Evolutionary conservation across 2,329 filamentous ascomycete genomes (phyloP).

Genomic region (Salinomyces thailandicus): DNA sequence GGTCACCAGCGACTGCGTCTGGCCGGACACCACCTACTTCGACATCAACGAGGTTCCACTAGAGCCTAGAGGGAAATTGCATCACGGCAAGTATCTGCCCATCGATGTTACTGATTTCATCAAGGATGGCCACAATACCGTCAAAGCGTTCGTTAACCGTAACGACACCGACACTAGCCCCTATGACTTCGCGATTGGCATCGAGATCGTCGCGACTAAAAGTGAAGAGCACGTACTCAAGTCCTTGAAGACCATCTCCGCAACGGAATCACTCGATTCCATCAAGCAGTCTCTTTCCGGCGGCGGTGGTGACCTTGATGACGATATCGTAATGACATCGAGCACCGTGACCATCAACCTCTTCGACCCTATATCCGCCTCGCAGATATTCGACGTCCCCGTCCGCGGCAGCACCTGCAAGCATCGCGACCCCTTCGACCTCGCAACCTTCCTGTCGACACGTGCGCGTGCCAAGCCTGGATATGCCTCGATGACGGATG

Average conservation of each 20-base stretch:
- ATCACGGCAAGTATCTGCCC: slow-evolving; percentile 66
- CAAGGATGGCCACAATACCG: slow-evolving; percentile 47
- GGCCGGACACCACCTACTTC: slow-evolving; percentile 62
- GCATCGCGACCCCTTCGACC: slow-evolving; percentile 84
- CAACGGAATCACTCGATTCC: slow-evolving; percentile 41
- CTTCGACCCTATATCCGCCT: slow-evolving; percentile 37
- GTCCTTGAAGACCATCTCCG: slow-evolving; percentile 27
- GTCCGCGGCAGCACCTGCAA: slow-evolving; percentile 59
- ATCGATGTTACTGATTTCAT: slow-evolving; percentile 60
- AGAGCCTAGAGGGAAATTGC: slow-evolving; percentile 54
- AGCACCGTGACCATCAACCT: slow-evolving; percentile 34
- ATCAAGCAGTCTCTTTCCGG: slow-evolving; percentile 45
- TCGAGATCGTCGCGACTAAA: slow-evolving; percentile 57
- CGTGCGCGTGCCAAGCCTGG: slow-evolving; percentile 37
- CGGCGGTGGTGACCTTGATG: slow-evolving; percentile 41
- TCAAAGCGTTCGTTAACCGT: slow-evolving; percentile 45
- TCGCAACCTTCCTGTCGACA: slow-evolving; percentile 67
- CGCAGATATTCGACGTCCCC: slow-evolving; percentile 54
- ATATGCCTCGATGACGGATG: slow-evolving; percentile 43
- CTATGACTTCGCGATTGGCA: slow-evolving; percentile 50
- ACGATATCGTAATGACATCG: slow-evolving; percentile 35
- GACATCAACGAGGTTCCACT: slow-evolving; percentile 49
- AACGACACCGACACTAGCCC: slow-evolving; percentile 25
- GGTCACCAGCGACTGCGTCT: slow-evolving; percentile 53
- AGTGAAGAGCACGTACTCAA: slow-evolving; percentile 30